Conservation (phyloP, 352 stramenopile genomes). For the Pythium guiyangense region DNA sequence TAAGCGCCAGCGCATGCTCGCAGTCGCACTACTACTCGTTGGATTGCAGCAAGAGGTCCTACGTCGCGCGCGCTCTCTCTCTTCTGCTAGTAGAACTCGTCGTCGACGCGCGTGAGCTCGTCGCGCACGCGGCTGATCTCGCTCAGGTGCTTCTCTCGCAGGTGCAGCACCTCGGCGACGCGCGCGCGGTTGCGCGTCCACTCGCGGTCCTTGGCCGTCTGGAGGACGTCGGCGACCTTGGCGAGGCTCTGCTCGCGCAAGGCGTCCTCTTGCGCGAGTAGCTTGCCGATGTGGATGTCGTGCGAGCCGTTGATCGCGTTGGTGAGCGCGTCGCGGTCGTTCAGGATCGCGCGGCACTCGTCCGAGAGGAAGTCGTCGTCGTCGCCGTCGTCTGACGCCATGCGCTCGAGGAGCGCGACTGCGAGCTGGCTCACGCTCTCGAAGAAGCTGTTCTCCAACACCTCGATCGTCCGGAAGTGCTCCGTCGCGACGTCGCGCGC, state of each 20-base stretch:
- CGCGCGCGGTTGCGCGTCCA: constrained; percentile 72
- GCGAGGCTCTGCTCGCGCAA: constrained; percentile 77
- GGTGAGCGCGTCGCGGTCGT: constrained; percentile 78
- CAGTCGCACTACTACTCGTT: no score
- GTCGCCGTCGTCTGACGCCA: constrained; percentile 72
- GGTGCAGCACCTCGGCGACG: constrained; percentile 65
- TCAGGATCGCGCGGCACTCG: constrained; percentile 75
- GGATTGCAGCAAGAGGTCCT: no score
- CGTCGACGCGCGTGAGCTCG: constrained; percentile 71
- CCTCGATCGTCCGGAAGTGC: constrained; percentile 88
- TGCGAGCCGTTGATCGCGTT: constrained; percentile 89
- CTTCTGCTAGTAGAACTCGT: constrained; percentile 70
- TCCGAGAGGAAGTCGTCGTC: constrained; percentile 78
- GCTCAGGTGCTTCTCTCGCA: constrained; percentile 63
- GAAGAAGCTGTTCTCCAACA: constrained; percentile 91
- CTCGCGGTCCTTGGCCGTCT: constrained; percentile 54
- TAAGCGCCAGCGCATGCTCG: no score
- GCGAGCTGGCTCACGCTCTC: constrained; percentile 80
- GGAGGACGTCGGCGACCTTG: constrained; percentile 64
- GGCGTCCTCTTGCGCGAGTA: constrained; percentile 81
- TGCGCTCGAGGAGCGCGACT: constrained; percentile 65
- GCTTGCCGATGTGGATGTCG: constrained; percentile 90
- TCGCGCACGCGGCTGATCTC: constrained; percentile 64
- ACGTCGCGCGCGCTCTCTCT: no score
- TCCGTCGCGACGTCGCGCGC: constrained; percentile 63